phyloP scores from a whole-genome alignment of 2,329 filamentous ascomycete species.

The Fusarium longipes region DNA sequence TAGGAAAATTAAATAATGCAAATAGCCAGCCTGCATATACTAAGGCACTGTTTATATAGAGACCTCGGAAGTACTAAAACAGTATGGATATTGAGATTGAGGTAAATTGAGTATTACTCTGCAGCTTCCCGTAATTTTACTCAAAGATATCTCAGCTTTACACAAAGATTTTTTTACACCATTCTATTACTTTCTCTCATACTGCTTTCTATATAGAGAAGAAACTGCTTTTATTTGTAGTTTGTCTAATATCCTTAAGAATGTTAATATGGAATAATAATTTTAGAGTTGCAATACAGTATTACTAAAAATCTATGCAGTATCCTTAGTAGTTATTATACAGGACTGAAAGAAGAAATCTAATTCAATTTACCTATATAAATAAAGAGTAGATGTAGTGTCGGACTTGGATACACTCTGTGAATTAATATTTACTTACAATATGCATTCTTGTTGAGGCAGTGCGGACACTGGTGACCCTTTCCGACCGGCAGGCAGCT shows the following conservation, averaged over 20 bases:
- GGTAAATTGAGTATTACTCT: slow-evolving; percentile 4
- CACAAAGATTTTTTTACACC: not conserved
- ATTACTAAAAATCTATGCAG: too few relatives aligned
- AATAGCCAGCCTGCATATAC: not conserved
- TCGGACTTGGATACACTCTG: too few relatives aligned
- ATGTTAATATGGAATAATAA: not conserved
- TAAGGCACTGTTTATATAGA: not conserved
- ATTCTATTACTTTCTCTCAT: not conserved
- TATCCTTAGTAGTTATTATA: too few relatives aligned
- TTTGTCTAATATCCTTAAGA: not conserved
- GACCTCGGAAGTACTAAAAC: not conserved
- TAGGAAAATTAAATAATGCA: not conserved
- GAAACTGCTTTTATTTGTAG: rapidly evolving
- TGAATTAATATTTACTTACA: not conserved
- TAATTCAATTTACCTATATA: too few relatives aligned
- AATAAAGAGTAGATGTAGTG: too few relatives aligned
- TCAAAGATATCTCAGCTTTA: not conserved
- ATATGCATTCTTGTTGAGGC: not conserved
- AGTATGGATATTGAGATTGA: not conserved
- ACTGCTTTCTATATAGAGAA: rapidly evolving
- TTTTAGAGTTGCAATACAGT: not conserved
- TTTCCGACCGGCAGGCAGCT: not conserved
- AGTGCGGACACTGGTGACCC: not conserved
- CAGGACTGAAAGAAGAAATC: too few relatives aligned
- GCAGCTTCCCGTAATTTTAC: slow-evolving; percentile 5